Evolutionary conservation across 257 asterid species (phyloP), one percentile per base, ranked within the genome.

Genomic region (Solanum rostratum): DNA sequence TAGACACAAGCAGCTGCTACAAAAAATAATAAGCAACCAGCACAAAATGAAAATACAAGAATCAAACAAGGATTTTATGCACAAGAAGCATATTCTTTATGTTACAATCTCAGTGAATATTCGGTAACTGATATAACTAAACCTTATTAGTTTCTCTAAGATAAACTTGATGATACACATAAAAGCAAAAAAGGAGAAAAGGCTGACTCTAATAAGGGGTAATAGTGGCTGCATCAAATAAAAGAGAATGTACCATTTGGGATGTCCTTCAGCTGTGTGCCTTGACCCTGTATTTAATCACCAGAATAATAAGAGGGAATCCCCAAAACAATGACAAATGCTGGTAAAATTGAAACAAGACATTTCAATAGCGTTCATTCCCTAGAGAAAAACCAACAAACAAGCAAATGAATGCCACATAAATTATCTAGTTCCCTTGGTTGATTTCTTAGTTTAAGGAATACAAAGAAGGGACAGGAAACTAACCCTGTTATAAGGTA

Each of bases 241-340:
- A 68, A 6, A 2, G 83, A 85, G 82, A 85, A 85, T 92, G 89
- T 93, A 94, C 94, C 92, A 73, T 89, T 93, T n/a, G 99, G 99
- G 88, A 95, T 95, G 84, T 93, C 99, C 88, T 89, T 95, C 3
- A 95, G 97, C 68, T 89, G 92, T 5, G 92, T 91, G 14, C 99
- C 99, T 86, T 84, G 90, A 62, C 99, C 99, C 98, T 95, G 92
- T 66, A 85, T 83, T 83, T 65, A 68, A 22, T 50, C 69, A 37
- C 84, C 73, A 85, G 54, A 45, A 49, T 76, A 69, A 87, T 62
- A 80, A 41, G 84, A 62, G n/a, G 16, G 68, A 45, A 27, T 65
- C 33, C 19, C 54, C 24, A 4, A 45, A 43, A 62, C 10, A 60
- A 71, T 1, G 15, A 45, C 29, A n/a, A 82, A 4, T 22, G n/a